Evolutionary conservation across 2,329 filamentous ascomycete species (phyloP), one percentile per base, ranked within the genome.

Genomic region (Furcasterigmium furcatum): DNA sequence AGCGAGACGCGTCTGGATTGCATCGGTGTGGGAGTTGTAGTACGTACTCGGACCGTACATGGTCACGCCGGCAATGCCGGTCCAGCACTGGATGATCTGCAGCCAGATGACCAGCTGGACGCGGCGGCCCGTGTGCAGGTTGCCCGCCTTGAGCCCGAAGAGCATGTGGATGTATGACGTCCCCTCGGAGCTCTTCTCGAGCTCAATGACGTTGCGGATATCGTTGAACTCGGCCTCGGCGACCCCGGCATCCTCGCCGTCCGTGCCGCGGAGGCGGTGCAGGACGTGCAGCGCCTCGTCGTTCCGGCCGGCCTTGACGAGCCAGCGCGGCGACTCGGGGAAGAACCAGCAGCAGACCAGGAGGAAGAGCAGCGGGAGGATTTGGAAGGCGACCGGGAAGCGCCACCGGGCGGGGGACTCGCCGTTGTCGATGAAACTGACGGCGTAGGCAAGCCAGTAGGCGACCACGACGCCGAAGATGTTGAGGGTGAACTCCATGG

Each of bases 111-210:
- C 83, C 2, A 88, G 72, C 55, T 88, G 83, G 0, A 87, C 82
- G 8, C 85, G 78, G 2, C 85, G 73, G 1, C 77, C 85, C 0
- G 79, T 84, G 51, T 88, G 84, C 9, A 88, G 62, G 43, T 85
- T 80, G 0, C 76, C 84, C 0, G 81, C 84, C 3, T 80, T 81
- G 45, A 79, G 75, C 3, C 82, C 83, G 43, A 85, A 82, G 2
- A 88, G 64, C 84, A 88, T 88, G 40, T 77, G 68, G 4, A 77
- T 56, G 54, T 88, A 88, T 79, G 46, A 75, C 70, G 50, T 91
- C 89, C 46, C 89, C 85, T 27, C 79, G 73, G 49, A 84, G 85
- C 58, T 91, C 85, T 86, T 5, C 84, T 68, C 82, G 83, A 87
- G 34, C 76, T 74, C 55, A 87, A 76, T 0, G 76, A 65, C 0